Percentiles rank a stretch among this genome's conserved stretches.
phyloP scores from a whole-genome alignment of 257 asterid genomes.

The Solanum pinnatisectum region DNA sequence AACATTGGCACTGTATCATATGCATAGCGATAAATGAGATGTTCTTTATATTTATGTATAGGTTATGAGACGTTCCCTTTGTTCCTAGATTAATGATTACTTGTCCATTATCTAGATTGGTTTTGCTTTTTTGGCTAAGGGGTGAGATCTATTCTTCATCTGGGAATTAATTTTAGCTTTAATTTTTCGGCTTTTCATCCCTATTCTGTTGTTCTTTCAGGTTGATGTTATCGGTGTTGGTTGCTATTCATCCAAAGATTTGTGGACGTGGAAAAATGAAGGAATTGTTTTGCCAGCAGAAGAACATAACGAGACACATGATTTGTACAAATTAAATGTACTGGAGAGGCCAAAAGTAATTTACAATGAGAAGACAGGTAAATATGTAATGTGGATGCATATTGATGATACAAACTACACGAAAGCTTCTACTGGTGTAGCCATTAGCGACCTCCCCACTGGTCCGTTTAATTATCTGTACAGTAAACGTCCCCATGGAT shows the following conservation, averaged over 20 bases:
- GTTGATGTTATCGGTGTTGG: slow-evolving; percentile 96
- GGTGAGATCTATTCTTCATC: not conserved
- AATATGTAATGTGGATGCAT: slow-evolving; percentile 98
- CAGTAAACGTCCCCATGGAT: slow-evolving; percentile 82
- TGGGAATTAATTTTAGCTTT: not conserved
- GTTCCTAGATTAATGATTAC: not conserved
- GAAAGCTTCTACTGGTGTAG: slow-evolving; percentile 79
- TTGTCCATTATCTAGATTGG: not conserved
- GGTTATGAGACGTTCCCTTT: not conserved
- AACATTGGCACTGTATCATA: not conserved
- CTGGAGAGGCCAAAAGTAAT: slow-evolving; percentile 97
- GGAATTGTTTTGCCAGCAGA: slow-evolving; percentile 85
- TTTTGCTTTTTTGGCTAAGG: not conserved
- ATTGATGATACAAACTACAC: slow-evolving; percentile 86
- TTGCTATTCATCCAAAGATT: slow-evolving; percentile 89
- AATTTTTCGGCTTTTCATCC: not conserved
- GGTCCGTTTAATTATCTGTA: slow-evolving; percentile 80
- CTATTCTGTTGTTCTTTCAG: slow-evolving; percentile 23
- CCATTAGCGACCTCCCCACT: slow-evolving; percentile 54
- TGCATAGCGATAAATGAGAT: not conserved
- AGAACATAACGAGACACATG: slow-evolving; percentile 58
- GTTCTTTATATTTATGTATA: not conserved
- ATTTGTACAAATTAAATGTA: slow-evolving; percentile 73
- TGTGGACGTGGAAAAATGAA: slow-evolving; percentile 93
- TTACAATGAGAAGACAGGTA: slow-evolving; percentile 54